Percentiles rank a stretch among this genome's conserved stretches.
These are phyloP conservation scores for Macaranga tanarius DNA, from an alignment of 441 rosid genomes.

Conservation along the genomic window DNA sequence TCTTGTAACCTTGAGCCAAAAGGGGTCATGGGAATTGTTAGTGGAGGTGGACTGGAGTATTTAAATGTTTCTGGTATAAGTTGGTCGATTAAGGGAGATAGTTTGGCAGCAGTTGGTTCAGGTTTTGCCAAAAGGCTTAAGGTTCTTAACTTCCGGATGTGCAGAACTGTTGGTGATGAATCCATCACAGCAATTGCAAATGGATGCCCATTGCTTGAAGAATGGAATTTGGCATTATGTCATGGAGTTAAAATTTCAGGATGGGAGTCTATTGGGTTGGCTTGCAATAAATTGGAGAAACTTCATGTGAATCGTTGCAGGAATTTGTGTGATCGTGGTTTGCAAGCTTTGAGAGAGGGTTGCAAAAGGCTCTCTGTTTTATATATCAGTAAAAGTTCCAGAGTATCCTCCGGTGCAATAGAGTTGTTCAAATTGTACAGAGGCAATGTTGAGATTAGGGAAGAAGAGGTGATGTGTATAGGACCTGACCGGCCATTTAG, in stretches of 20 bases:
- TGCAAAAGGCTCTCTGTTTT: constrained; percentile 53
- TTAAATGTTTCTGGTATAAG: constrained; percentile 42
- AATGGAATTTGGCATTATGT: constrained; percentile 73
- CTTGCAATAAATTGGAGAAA: constrained; percentile 54
- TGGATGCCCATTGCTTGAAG: constrained; percentile 69
- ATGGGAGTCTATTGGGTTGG: constrained; percentile 59
- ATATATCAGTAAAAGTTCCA: constrained; percentile 36
- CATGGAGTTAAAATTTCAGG: constrained; percentile 52
- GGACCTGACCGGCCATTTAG: constrained; percentile 53
- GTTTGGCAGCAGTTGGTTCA: constrained; percentile 51
- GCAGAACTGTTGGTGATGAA: constrained; percentile 60
- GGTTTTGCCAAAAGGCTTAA: constrained; percentile 58
- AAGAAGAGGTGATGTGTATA: constrained; percentile 47
- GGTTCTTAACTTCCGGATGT: constrained; percentile 65
- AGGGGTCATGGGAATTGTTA: constrained; percentile 57
- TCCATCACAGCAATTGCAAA: constrained; percentile 56
- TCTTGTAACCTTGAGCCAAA: constrained; percentile 53
- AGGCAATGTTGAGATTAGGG: constrained; percentile 47
- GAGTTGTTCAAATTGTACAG: constrained; percentile 63
- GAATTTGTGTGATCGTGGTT: constrained; percentile 56
- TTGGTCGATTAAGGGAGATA: constrained; percentile 30
- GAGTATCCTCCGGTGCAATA: constrained; percentile 36
- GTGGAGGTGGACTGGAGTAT: constrained; percentile 80
- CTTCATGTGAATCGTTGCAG: constrained; percentile 79
- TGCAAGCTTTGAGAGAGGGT: constrained; percentile 54